Base-by-base conservation (phyloP, 495 filamentous ascomycete species). In the Penicillium flavigenum region DNA sequence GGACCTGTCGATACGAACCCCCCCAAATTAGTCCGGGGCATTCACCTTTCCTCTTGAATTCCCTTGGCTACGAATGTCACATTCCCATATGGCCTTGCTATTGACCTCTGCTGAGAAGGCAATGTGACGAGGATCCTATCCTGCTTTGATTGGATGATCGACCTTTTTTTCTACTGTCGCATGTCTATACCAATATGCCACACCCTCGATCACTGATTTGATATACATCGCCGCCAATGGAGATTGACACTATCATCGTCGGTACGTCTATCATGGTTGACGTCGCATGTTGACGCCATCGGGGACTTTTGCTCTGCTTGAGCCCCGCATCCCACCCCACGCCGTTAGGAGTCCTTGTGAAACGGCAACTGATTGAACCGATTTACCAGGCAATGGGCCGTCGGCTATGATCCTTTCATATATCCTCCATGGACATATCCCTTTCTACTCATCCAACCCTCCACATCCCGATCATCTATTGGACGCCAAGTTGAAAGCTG, bases 371-470 rank as follows among this genome's bases (percentile, higher is more conserved):
- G 29, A 62, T 36, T 27, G 22, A 14, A 14, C 10, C 27, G 10
- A 45, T 31, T 26, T 41, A 52, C 17, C 50, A 79, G 86, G 86
- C 54, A 86, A 86, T 62, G 86, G 86, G 34, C 86, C 86, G 49
- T 82, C 86, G 32, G 81, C 86, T 57, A 79, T 88, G 66, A 82
- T 87, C 65, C 76, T 88, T 24, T 86, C 83, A 52, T 88, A 81
- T 63, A 83, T 88, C 48, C 79, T 88, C 17, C 85, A 88, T 63
- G 86, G 86, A 12, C 77, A 87, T 63, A 72, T 85, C 47, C 86
- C 86, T 2, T 78, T 76, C 54, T 88, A 88, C 57, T 70, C 75
- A 19, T 60, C 76, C 6, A 61, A 73, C 19, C 76, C 76, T 43
- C 79, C 78, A 26, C 86, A 88, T 65, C 83, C 83, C 10, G 86